Base-by-base conservation (phyloP, 1,284 basidiomycete genomes). In the Tilletia horrida region DNA sequence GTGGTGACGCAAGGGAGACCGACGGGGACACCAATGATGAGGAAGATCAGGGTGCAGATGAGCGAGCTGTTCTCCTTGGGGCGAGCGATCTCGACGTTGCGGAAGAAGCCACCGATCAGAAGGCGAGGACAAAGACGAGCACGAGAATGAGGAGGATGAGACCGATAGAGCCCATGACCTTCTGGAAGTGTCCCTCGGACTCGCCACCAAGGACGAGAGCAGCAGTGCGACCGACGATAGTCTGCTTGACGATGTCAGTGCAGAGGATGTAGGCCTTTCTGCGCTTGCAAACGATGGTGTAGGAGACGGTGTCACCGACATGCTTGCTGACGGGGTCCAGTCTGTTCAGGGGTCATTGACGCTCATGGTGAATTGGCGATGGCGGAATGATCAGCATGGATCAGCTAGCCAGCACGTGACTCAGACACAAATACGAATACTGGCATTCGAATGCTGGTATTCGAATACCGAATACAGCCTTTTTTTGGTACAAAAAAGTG, bases 291-390 rank as follows among this genome's bases (percentile, higher is more conserved):
- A 80, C 82, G 45, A 81, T 82, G 47, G 82, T 83, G 80, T 82
- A 83, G 78, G 81, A 84, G 63, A 85, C 84, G n/a, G 82, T 83
- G 76, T 86, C 86, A 63, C 85, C 85, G 64, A 85, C 76, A 74
- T 83, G 85, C 79, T 87, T 87, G 79, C 86, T 85, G 59, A 86
- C 84, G 52, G 86, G n/a, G n/a, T n/a, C n/a, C n/a, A n/a, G n/a
- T n/a, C n/a, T n/a, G n/a, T n/a, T n/a, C n/a, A n/a, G n/a, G n/a
- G n/a, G n/a, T n/a, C n/a, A n/a, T n/a, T n/a, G n/a, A n/a, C n/a
- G n/a, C n/a, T n/a, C n/a, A n/a, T n/a, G n/a, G n/a, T n/a, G n/a
- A n/a, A n/a, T n/a, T n/a, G n/a, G n/a, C n/a, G n/a, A n/a, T n/a
- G n/a, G n/a, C n/a, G n/a, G n/a, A n/a, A n/a, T n/a, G n/a, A n/a